Conservation (phyloP, 176 grass and related monocot species). For the Oryza glaberrima region DNA sequence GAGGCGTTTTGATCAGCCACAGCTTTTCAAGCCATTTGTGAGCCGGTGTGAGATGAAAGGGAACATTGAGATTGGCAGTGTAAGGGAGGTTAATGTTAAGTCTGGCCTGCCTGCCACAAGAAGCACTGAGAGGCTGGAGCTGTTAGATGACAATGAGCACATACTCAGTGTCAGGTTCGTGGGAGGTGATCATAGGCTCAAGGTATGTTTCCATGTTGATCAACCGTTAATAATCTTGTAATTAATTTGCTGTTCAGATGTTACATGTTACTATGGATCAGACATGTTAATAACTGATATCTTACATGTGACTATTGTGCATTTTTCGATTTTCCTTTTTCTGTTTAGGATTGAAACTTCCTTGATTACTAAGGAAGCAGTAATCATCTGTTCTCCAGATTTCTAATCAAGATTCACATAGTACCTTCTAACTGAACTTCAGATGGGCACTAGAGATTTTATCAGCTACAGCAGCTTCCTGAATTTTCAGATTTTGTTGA, state of each 20-base stretch:
- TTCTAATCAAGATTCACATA: not conserved
- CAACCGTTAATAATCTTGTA: not conserved
- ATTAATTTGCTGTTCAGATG: not conserved
- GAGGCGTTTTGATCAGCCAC: conserved; percentile 96
- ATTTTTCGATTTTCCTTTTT: not conserved
- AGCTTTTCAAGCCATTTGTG: conserved; percentile 95
- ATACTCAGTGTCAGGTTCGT: conserved; percentile 93
- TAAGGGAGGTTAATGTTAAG: conserved; percentile 95
- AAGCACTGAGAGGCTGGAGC: conserved; percentile 83
- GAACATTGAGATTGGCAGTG: conserved; percentile 80
- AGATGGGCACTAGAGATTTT: not conserved
- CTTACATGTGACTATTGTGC: not conserved
- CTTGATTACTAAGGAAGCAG: not conserved
- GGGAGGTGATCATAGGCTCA: conserved; percentile 84
- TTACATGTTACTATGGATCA: conserved; percentile 14
- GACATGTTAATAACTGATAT: not conserved
- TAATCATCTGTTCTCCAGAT: not conserved
- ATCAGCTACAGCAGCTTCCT: not conserved
- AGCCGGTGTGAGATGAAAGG: conserved; percentile 88
- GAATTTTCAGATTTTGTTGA: not conserved
- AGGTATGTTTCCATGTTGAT: conserved; percentile 56
- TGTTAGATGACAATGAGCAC: conserved; percentile 84
- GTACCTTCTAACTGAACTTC: not conserved
- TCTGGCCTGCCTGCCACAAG: conserved; percentile 88
- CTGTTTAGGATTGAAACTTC: not conserved